A percentile compares a stretch with the other conserved stretches of the same genome.
phyloP scores from a whole-genome alignment of 2,329 filamentous ascomycete genomes.

The Monosporascus sp. region DNA sequence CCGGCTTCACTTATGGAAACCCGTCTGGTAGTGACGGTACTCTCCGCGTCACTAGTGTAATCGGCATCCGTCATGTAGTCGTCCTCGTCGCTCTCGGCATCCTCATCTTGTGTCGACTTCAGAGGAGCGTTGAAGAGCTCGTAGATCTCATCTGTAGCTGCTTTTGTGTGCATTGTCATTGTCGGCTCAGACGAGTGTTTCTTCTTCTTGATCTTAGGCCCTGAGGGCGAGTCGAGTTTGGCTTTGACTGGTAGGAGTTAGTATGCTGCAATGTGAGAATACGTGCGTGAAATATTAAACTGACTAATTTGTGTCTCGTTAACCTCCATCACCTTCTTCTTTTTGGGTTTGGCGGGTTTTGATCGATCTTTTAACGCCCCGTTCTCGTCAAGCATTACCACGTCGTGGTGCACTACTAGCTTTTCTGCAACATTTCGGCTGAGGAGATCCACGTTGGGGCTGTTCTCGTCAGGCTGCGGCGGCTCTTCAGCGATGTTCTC shows the following conservation, averaged over 20 bases:
- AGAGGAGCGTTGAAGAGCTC: constrained; percentile 92
- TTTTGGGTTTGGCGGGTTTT: constrained; percentile 50
- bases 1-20: constrained; percentile 42
- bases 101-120: constrained; percentile 31
- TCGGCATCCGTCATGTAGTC: constrained; percentile 68
- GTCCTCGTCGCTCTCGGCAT: constrained; percentile 49
- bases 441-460: constrained; percentile 21
- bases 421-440: constrained; percentile 28
- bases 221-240: constrained; percentile 83
- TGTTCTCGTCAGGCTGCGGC: constrained; percentile 12
- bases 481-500: constrained; percentile 23
- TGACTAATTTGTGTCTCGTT: constrained; percentile 90
- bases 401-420: constrained; percentile 39
- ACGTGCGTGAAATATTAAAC: constrained; percentile 29
- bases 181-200: constrained; percentile 69
- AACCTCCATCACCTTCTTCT: constrained; percentile 77
- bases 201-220: constrained; percentile 78
- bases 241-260: constrained; percentile 66
- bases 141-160: constrained; percentile 96
- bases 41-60: constrained; percentile 83
- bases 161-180: constrained; percentile 94
- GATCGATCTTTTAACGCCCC: constrained; percentile 43
- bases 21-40: constrained; percentile 70
- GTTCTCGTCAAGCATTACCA: constrained; percentile 53
- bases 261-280: constrained; percentile 5